phyloP scores from a whole-genome alignment of 768 basidiomycete genomes.

The Kwoniella botswanensis region DNA sequence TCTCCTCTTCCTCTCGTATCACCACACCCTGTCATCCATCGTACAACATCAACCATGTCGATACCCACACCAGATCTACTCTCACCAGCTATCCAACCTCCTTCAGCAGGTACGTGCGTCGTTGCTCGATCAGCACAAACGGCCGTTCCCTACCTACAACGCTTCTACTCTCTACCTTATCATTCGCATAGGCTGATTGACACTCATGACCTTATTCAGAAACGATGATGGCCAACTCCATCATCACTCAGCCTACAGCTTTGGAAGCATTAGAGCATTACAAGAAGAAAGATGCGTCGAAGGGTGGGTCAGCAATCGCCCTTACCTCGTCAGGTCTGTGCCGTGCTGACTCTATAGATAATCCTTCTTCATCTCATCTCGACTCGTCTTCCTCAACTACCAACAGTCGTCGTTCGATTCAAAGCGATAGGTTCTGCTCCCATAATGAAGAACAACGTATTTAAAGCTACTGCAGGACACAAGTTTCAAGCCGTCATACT shows the following conservation, averaged over 20 bases:
- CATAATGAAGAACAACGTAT: constrained; percentile 98
- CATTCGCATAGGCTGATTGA: background rate
- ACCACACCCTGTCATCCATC: background rate
- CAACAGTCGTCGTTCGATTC: constrained; percentile 91
- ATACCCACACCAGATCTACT: constrained; percentile 15
- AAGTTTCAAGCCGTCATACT: constrained; percentile 94
- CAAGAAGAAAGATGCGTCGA: constrained; percentile 60
- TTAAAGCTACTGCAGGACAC: constrained; percentile 94
- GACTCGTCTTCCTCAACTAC: too few species aligned
- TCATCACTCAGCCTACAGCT: constrained; percentile 33
- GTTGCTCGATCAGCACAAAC: too few species aligned
- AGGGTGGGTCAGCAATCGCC: constrained; percentile 45
- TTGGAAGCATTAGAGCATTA: constrained; percentile 77
- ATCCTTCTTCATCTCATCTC: too few species aligned
- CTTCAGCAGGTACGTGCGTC: constrained; percentile 8
- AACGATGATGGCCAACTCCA: constrained; percentile 19
- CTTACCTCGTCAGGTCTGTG: background rate
- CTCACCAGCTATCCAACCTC: constrained; percentile 10
- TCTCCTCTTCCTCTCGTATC: background rate
- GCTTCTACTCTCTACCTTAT: background rate
- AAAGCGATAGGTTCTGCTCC: constrained; percentile 97
- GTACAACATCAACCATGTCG: background rate
- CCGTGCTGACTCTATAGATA: too few species aligned
- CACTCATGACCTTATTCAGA: background rate
- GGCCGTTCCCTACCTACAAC: background rate